phyloP scores from a whole-genome alignment of 345 rosid species.

The Noccaea bulbosa region DNA sequence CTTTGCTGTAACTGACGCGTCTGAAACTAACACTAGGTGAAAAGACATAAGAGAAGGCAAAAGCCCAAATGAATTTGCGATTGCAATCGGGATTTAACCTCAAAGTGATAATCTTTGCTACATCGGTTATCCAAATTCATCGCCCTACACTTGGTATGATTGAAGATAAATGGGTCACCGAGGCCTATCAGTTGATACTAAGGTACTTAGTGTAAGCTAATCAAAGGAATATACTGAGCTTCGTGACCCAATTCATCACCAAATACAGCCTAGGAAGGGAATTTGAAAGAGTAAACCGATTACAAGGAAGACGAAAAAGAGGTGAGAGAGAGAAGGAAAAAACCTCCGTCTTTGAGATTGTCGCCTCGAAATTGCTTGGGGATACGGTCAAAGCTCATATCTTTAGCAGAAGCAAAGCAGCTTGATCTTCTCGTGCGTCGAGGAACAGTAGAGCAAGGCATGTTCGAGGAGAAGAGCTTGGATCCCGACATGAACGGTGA shows the following conservation, averaged over 20 bases:
- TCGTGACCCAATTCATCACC: constrained; percentile 10
- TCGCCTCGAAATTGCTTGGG: constrained; percentile 81
- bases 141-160: constrained; percentile 1
- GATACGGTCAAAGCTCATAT: constrained; percentile 57
- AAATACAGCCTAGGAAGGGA: not conserved
- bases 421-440: constrained; percentile 41
- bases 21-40: no score
- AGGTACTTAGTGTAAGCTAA: constrained; percentile 3
- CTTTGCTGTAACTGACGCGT: not conserved
- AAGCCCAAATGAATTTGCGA: no score
- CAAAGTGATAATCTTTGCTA: not conserved
- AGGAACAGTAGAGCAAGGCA: constrained; percentile 40
- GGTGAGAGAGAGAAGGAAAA: constrained; percentile 32
- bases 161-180: not conserved
- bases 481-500: constrained; percentile 53
- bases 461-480: constrained; percentile 42
- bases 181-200: not conserved
- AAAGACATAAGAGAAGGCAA: no score
- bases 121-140: not conserved
- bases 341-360: constrained; percentile 81
- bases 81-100: not conserved
- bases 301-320: not conserved
- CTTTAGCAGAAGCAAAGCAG: constrained; percentile 51
- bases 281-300: constrained; percentile 8
- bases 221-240: not conserved